Evolutionary conservation across 257 asterid species (phyloP).

Genomic region (Eustoma russellianum): DNA sequence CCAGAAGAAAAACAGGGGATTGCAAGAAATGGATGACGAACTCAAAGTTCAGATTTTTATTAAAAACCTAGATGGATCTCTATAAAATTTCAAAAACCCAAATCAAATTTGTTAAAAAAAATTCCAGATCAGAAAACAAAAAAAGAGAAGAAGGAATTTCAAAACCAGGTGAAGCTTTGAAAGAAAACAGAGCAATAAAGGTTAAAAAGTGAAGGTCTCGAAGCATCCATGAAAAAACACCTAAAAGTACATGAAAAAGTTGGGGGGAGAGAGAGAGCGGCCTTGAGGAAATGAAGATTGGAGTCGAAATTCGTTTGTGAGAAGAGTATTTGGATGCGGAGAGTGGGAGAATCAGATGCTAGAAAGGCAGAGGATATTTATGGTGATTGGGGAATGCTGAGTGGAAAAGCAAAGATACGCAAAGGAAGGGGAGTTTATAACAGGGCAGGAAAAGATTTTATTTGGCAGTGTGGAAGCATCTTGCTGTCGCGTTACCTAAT

Average conservation of each 20-base stretch:
- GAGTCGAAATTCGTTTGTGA: conserved; percentile 6
- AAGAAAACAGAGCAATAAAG: neutral
- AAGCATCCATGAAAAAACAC: conserved; percentile 15
- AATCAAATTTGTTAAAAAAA: neutral
- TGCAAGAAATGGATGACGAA: conserved; percentile 12
- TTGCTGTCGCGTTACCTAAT: too few species aligned
- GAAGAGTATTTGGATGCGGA: conserved; percentile 2
- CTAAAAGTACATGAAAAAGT: neutral
- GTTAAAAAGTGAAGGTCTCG: neutral
- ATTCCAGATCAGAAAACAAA: neutral
- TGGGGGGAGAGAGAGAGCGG: conserved; percentile 61
- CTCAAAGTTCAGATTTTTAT: neutral
- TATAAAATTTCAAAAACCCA: conserved; percentile 18
- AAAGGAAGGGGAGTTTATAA: conserved; percentile 23
- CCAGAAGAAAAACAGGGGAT: neutral
- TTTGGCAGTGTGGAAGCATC: conserved; percentile 23
- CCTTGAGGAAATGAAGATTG: conserved; percentile 4
- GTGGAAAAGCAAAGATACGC: conserved; percentile 2
- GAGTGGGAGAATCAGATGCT: conserved; percentile 5
- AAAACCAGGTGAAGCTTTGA: neutral
- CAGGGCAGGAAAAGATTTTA: conserved; percentile 28
- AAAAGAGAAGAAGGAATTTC: neutral
- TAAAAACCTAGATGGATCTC: neutral
- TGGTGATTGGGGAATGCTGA: neutral
- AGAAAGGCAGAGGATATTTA: conserved; percentile 5